Base-by-base conservation (phyloP, 345 rosid genomes). In the Eucalyptus regnans region DNA sequence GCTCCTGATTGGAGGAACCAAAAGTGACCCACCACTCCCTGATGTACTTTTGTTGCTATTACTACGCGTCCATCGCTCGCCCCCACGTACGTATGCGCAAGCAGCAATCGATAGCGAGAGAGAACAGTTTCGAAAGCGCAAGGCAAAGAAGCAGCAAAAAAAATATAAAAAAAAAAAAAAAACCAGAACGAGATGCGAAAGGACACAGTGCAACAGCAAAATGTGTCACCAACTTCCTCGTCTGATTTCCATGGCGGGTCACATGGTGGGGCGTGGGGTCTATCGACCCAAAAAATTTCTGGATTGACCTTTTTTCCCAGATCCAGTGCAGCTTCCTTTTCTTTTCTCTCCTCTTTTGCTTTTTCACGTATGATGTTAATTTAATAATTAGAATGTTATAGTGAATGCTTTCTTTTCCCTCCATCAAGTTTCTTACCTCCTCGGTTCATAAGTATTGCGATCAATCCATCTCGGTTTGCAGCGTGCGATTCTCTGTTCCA, bases 1-100 rank as follows among this genome's bases (percentile, higher is more conserved):
- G 22, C n/a, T 20, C 64, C 71, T 87, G 83, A 88, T 88, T 91
- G 90, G 91, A 87, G 46, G 89, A 88, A 88, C 33, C 62, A 52
- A 89, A 91, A 86, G 87, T 37, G 83, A 37, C 48, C 83, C 83
- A 41, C 83, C 48, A 41, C 48, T 76, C 12, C 12, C 8, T 20
- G 83, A 44, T 76, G 83, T 41, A 37, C 83, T 76, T 76, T 76
- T 76, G 83, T 41, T 76, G 48, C 83, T 20, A 43, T 76, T 41
- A 43, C 29, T 22, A 20, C 48, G 11, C 83, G 83, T 41, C 48
- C 27, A 41, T 76, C 48, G 83, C 83, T 76, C 8, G 48, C 15
- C 80, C 80, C 83, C 68, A n/a, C 76, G 76, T n/a, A 76, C 29
- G 48, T 41, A 76, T 76, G 83, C 27, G 29, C 48, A 20, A 37